phyloP scores from a whole-genome alignment of 495 filamentous ascomycete species.

The Terfezia claveryi region DNA sequence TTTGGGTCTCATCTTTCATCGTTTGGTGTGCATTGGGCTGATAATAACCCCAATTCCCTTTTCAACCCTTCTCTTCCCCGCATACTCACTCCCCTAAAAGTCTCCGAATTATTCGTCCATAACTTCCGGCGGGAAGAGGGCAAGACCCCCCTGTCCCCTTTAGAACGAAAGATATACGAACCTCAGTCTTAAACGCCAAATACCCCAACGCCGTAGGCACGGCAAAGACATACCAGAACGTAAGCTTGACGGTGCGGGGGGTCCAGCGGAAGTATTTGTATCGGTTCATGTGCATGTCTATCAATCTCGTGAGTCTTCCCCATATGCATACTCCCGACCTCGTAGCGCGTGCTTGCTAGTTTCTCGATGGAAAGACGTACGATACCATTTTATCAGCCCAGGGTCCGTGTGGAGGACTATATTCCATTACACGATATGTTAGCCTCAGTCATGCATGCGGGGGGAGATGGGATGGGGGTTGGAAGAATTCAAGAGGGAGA shows the following conservation, averaged over 20 bases:
- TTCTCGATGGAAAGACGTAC: constrained; percentile 28
- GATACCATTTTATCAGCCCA: constrained; percentile 50
- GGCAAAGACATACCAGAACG: constrained; percentile 46
- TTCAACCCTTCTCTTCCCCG: neutral
- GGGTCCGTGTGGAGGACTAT: constrained; percentile 48
- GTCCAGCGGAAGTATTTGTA: constrained; percentile 95
- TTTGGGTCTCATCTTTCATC: neutral
- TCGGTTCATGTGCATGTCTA: constrained; percentile 68
- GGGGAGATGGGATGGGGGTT: neutral
- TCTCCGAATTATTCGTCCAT: neutral
- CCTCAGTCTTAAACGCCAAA: constrained; percentile 56
- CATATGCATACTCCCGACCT: neutral
- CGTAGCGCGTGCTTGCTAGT: neutral
- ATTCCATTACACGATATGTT: constrained; percentile 3
- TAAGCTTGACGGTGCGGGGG: constrained; percentile 52
- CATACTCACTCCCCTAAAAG: constrained; percentile 1
- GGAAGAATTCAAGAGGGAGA: neutral
- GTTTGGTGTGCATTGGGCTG: neutral
- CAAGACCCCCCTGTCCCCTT: neutral
- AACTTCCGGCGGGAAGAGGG: no score
- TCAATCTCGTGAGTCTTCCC: neutral
- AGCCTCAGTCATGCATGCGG: neutral
- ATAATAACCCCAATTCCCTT: neutral
- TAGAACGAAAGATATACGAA: constrained; percentile 17
- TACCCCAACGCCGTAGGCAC: constrained; percentile 49